Evolutionary conservation across 2,329 filamentous ascomycete species (phyloP).

Genomic region (Monilinia aucupariae): DNA sequence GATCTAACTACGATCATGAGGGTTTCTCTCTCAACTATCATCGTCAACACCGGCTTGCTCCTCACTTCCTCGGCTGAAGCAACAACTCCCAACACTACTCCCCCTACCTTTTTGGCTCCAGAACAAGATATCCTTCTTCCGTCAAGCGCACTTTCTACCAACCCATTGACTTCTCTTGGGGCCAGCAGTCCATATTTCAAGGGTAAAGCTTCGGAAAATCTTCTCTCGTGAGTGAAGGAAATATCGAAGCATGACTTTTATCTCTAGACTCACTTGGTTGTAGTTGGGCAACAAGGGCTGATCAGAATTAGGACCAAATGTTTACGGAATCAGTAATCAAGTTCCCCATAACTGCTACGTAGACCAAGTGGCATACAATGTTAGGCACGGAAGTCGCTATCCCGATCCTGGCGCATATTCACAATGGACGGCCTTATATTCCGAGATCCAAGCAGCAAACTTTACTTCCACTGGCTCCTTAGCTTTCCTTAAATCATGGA

Average conservation of each 20-base stretch:
- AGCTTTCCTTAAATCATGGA: slow-evolving; percentile 54
- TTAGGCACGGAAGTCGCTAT: slow-evolving; percentile 58
- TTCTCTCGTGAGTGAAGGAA: too few relatives aligned
- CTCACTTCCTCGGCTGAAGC: slow-evolving; percentile 1
- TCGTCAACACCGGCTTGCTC: neutral
- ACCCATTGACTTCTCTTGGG: neutral
- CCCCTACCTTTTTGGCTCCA: neutral
- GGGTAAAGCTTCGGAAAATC: neutral
- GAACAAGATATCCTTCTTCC: slow-evolving; percentile 8
- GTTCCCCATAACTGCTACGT: slow-evolving; percentile 53
- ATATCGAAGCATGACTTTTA: neutral
- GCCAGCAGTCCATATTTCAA: slow-evolving; percentile 14
- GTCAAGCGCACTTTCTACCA: neutral
- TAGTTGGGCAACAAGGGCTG: neutral
- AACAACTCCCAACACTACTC: too few relatives aligned
- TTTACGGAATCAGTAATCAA: slow-evolving; percentile 49
- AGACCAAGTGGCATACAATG: slow-evolving; percentile 55
- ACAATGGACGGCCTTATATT: slow-evolving; percentile 41
- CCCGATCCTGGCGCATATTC: slow-evolving; percentile 56
- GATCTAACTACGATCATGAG: neutral
- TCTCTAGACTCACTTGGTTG: neutral
- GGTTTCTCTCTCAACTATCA: too few relatives aligned
- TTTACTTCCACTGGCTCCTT: slow-evolving; percentile 50
- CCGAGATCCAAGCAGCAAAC: slow-evolving; percentile 47
- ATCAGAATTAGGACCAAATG: slow-evolving; percentile 35